Evolutionary conservation across 2,329 filamentous ascomycete genomes (phyloP), one percentile per base, ranked within the genome.

Genomic region (Colletotrichum lini): DNA sequence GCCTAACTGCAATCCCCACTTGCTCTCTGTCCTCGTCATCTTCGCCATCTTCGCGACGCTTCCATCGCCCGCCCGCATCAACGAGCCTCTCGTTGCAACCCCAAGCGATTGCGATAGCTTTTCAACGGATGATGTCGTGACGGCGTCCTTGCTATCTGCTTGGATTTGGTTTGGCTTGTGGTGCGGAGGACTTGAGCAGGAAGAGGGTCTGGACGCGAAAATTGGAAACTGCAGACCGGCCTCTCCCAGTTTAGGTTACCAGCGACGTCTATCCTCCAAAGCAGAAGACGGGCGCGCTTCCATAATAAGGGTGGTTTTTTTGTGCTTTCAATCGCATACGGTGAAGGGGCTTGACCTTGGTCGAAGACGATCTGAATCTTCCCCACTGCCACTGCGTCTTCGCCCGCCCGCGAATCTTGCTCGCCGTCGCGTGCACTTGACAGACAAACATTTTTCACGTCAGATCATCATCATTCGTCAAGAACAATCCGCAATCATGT

Each of bases 401-500:
- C 49, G 45, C 65, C 61, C 52, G 42, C 52, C 49, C 45, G 60
- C 70, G 66, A 52, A 66, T 38, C 30, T 26, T 21, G 66, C 68
- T 68, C 68, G 68, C 53, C 47, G 53, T 59, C 68, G 68, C 68
- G 58, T 72, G 70, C 70, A 70, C 54, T 70, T 72, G 70, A 72
- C 70, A 70, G 44, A 57, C 72, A 50, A 57, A 38, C 40, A 35
- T 53, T 35, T 45, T 38, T 35, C 21, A 45, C 47, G 53, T 50
- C 52, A 54, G 21, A 54, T 35, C 30, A 30, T 47, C 21, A 26
- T 71, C 40, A 42, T 35, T 68, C 58, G 23, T 8, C 58, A 49
- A 52, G 38, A 60, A 49, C 47, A 9, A 18, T 49, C 50, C 49
- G 21, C 69, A 73, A 79, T 61, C 77, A 88, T 88, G 86, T 83